A percentile compares a stretch with the other conserved stretches of the same genome.
These are phyloP conservation scores for Cordyceps cicadae DNA, from an alignment of 2,329 filamentous ascomycete genomes.

Conservation along the genomic window DNA sequence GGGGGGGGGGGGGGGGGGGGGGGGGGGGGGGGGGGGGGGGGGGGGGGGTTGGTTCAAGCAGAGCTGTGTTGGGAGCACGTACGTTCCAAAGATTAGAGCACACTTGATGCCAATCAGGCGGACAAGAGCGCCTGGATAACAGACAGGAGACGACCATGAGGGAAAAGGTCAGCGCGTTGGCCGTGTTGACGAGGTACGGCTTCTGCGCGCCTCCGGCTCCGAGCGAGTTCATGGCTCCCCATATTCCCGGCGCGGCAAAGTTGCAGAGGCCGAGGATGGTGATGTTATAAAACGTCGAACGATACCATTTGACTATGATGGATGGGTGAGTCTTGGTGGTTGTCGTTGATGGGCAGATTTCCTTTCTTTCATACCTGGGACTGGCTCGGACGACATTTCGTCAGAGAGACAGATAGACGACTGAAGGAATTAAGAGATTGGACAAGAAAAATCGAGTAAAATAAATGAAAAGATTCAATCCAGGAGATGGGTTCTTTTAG, in stretches of 20 bases:
- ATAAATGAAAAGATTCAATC: neutral
- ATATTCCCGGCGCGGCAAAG: constrained; percentile 62
- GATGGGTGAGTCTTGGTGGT: neutral
- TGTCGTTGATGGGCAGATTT: neutral
- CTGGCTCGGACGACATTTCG: neutral
- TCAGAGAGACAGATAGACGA: neutral
- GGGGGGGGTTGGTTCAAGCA: no score
- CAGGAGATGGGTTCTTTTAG: neutral
- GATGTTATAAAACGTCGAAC: constrained; percentile 65
- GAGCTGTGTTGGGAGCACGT: no score
- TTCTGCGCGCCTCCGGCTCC: constrained; percentile 59
- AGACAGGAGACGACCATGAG: constrained; percentile 66
- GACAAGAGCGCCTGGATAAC: constrained; percentile 56
- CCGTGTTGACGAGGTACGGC: constrained; percentile 60
- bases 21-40: no score
- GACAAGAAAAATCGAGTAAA: neutral
- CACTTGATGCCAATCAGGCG: constrained; percentile 63
- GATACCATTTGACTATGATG: constrained; percentile 55
- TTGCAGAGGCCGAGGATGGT: constrained; percentile 64
- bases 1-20: no score
- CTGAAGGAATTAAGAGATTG: neutral
- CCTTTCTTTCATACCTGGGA: neutral
- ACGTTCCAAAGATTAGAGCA: constrained; percentile 62
- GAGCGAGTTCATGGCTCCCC: constrained; percentile 65
- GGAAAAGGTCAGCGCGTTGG: constrained; percentile 63